Evolutionary conservation across 2,329 filamentous ascomycete species (phyloP), one percentile per base, ranked within the genome.

Genomic region (Aspergillus sojae): DNA sequence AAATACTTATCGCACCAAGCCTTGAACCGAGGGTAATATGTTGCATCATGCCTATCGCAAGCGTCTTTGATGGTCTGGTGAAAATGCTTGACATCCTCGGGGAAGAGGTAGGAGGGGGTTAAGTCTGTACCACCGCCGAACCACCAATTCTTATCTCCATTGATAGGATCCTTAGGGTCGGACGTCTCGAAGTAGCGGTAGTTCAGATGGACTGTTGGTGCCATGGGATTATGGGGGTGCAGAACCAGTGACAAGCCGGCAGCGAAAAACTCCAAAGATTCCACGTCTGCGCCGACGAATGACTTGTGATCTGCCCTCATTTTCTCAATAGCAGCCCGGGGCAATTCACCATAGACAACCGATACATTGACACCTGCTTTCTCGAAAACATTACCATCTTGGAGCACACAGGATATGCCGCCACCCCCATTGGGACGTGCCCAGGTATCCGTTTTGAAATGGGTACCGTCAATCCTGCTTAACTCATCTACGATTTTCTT

Each of bases 1-100:
- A 99, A 99, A 83, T 99, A 99, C 72, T 96, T 89, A 78, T 99
- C 95, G 78, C 95, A 99, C 95, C 95, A 99, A 75, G 91, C 90
- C 83, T 99, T 99, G 86, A 98, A 99, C 59, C 89, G 88, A 14
- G 93, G 89, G 78, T 96, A 99, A 84, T 97, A 99, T 43, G 84
- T 86, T 77, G 91, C 92, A 82, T 97, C 92, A 78, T 99, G 95
- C 70, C 90, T 89, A 79, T 99, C 95, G 80, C 95, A 99, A 21
- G 91, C 91, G 53, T 93, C 88, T 81, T 97, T 98, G 73, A 99
- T 90, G 2, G 91, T 93, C 77, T 89, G 89, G 84, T 99, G 95
- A 86, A 99, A 99, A 79, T 97, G 94, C 62, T 96, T 91, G 43
- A 92, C 94, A 77, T 99, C 95, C 78, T 99, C 95, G 71, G 97